Conservation (phyloP, 345 rosid genomes). For the Acer saccharum region DNA sequence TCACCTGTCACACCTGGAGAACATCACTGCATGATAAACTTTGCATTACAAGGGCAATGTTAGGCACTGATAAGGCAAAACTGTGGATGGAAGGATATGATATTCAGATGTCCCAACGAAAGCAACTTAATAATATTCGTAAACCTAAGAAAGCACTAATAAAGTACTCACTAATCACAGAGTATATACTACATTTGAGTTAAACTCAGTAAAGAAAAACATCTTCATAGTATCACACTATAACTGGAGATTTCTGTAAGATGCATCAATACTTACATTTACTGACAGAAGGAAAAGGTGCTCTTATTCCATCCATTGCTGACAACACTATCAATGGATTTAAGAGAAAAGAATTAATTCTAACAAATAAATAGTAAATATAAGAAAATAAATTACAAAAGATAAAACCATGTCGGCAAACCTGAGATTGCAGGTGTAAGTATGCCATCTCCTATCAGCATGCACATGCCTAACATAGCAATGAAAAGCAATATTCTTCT, state of each 20-base stretch:
- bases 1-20: neutral
- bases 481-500: constrained; percentile 60
- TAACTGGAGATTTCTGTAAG: neutral
- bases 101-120: neutral
- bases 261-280: constrained; percentile 45
- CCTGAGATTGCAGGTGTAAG: constrained; percentile 95
- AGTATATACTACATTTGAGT: neutral
- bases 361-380: neutral
- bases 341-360: neutral
- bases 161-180: neutral
- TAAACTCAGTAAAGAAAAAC: neutral
- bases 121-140: neutral
- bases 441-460: constrained; percentile 90
- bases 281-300: constrained; percentile 56
- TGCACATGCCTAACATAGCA: constrained; percentile 87
- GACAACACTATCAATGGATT: constrained; percentile 52
- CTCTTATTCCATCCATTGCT: constrained; percentile 66
- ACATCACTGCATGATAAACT: neutral
- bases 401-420: constrained; percentile 14
- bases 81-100: neutral
- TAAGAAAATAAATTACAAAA: neutral
- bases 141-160: neutral
- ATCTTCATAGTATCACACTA: constrained; percentile 1
- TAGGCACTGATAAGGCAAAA: neutral
- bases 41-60: neutral